These are phyloP conservation scores for Irpex lacteus DNA, from an alignment of 1,284 basidiomycete genomes.

Conservation along the genomic window DNA sequence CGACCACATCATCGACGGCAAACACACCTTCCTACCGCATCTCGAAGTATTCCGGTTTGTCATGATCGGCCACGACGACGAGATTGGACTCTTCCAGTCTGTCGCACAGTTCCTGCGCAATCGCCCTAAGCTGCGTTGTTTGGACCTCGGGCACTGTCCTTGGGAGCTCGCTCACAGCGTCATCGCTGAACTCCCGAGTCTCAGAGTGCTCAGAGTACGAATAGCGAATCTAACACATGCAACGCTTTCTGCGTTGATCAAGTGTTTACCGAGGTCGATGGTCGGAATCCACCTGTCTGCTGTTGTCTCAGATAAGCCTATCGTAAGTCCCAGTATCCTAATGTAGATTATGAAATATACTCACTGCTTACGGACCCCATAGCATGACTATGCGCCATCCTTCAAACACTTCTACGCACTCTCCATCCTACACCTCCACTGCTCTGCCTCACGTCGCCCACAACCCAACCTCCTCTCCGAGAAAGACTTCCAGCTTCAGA, in stretches of 20 bases:
- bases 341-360: neutral
- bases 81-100: conserved; percentile 46
- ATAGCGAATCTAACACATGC: conserved; percentile 45
- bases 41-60: conserved; percentile 61
- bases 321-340: conserved; percentile 36
- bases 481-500: conserved; percentile 55
- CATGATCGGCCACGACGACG: conserved; percentile 59
- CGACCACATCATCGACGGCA: conserved; percentile 55
- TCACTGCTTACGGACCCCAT: neutral
- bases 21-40: conserved; percentile 59
- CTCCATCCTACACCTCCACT: conserved; percentile 57
- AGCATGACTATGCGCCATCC: conserved; percentile 49
- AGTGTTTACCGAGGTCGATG: conserved; percentile 46
- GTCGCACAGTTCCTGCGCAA: conserved; percentile 52
- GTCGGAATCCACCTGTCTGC: conserved; percentile 51
- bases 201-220: conserved; percentile 53
- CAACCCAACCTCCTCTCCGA: conserved; percentile 57
- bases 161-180: conserved; percentile 55
- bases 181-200: conserved; percentile 44
- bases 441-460: conserved; percentile 43
- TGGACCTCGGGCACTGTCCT: conserved; percentile 62
- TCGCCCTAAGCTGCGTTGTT: conserved; percentile 44
- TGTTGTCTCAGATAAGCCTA: conserved; percentile 42
- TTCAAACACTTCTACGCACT: conserved; percentile 49
- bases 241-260: conserved; percentile 38